A percentile compares a stretch with the other conserved stretches of the same genome.
phyloP scores from a whole-genome alignment of 345 rosid species.

The Orychophragmus violaceus region DNA sequence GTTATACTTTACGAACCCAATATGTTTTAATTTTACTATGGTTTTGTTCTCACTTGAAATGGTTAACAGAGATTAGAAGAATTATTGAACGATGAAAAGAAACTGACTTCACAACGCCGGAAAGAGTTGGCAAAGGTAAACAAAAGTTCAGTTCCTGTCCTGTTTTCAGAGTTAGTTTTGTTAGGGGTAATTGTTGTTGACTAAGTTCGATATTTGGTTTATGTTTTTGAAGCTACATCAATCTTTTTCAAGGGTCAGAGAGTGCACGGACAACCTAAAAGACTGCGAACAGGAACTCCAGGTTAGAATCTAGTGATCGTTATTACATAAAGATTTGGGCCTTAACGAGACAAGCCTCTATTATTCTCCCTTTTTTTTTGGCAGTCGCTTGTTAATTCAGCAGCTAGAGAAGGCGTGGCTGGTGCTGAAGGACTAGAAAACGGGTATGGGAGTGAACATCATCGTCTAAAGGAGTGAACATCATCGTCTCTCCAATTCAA shows the following conservation, averaged over 20 bases:
- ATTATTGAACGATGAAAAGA: slow-evolving; percentile 55
- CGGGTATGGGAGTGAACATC: slow-evolving; percentile 8
- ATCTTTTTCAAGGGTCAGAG: slow-evolving; percentile 61
- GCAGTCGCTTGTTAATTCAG: slow-evolving; percentile 25
- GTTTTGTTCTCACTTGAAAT: slow-evolving; percentile 25
- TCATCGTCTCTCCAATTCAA: background rate
- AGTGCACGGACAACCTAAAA: slow-evolving; percentile 52
- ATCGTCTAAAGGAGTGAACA: background rate
- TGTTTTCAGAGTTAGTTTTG: background rate
- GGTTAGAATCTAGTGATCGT: slow-evolving; percentile 39
- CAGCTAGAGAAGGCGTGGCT: slow-evolving; percentile 17
- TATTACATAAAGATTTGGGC: background rate
- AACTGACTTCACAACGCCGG: slow-evolving; percentile 49
- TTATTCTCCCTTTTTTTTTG: background rate
- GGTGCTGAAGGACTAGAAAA: slow-evolving; percentile 17
- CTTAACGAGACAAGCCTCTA: background rate
- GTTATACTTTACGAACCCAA: background rate
- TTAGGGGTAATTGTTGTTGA: slow-evolving; percentile 8
- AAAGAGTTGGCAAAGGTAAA: slow-evolving; percentile 62
- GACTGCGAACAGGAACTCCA: slow-evolving; percentile 67
- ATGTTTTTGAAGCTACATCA: slow-evolving; percentile 51
- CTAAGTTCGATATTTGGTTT: slow-evolving; percentile 7
- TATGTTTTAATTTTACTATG: slow-evolving; percentile 5
- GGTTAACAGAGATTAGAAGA: slow-evolving; percentile 66
- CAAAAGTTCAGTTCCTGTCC: background rate